Evolutionary conservation across 176 grass and related monocot species (phyloP), one percentile per base, ranked within the genome.

Genomic region (Zoysia pacifica): DNA sequence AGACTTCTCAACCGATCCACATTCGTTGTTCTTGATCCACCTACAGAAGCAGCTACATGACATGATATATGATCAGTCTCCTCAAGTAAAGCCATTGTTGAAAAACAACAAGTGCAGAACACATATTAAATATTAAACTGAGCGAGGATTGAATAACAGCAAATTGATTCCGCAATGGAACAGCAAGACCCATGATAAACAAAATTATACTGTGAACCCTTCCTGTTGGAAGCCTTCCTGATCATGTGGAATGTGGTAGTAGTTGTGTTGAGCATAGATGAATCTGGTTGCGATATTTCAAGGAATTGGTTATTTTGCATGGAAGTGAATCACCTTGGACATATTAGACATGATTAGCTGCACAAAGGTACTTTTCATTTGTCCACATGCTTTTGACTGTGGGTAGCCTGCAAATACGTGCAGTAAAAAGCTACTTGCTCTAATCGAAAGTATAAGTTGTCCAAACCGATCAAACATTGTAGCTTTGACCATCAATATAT

Each of bases 1-100:
- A 72, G 36, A 60, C 45, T 45, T 7, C 20, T 77, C 70, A 84
- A 75, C 13, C 53, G 42, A 81, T 70, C 65, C 65, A 62, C 60
- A 60, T 9, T 40, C 5, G 28, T 51, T 42, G 37, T 49, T 42
- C 69, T n/a, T 6, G 9, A 75, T 9, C 51, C 44, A 64, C 44
- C 58, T 77, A 37, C n/a, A 0, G 2, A 77, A 77, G 74, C 13
- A 48, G 1, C 14, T 48, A 36, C 43, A 76, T 47, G 56, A 76
- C 12, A 63, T 76, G 16, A 63, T n/a, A 2, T 13, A 49, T 11
- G 12, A 77, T 4, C 14, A 64, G 13, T 64, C 4, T 48, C 45
- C 8, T 64, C 58, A 63, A 39, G 37, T 36, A 4, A 63, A 77
- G 42, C 3, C 35, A 16, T 51, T 2, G 1, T 9, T 6, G 18